A percentile compares a stretch with the other conserved stretches of the same genome.
These are phyloP conservation scores for Drechslerella coelobrocha DNA, from an alignment of 2,329 filamentous ascomycete species.

Conservation along the genomic window DNA sequence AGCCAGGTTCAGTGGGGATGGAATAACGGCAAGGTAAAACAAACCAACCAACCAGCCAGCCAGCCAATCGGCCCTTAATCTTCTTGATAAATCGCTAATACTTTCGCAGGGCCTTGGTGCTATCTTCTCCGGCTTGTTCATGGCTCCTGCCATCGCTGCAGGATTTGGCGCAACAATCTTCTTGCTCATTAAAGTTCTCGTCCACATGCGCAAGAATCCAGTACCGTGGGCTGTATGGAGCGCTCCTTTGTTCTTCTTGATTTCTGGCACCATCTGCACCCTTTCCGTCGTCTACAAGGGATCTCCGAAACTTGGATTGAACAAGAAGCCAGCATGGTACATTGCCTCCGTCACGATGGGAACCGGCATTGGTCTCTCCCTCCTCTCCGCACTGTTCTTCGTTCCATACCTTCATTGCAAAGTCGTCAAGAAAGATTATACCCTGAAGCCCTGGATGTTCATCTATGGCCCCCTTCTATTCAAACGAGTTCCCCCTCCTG, in stretches of 20 bases:
- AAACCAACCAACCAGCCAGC: too few species aligned
- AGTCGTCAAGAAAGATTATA: conserved; percentile 68
- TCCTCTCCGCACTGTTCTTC: conserved; percentile 64
- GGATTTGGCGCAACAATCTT: conserved; percentile 69
- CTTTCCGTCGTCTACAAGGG: conserved; percentile 83
- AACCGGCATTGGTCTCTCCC: conserved; percentile 62
- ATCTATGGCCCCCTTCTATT: conserved; percentile 65
- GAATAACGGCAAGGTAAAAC: conserved; percentile 61
- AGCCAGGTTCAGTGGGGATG: conserved; percentile 66
- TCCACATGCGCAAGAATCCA: conserved; percentile 69
- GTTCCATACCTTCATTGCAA: conserved; percentile 68
- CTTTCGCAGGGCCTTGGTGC: conserved; percentile 68
- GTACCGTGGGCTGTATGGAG: conserved; percentile 75
- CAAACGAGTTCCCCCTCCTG: conserved; percentile 57
- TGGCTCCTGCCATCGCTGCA: conserved; percentile 70
- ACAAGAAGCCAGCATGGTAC: conserved; percentile 72
- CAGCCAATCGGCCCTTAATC: too few species aligned
- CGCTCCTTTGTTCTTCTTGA: conserved; percentile 77
- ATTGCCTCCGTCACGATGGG: conserved; percentile 66
- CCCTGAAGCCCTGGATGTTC: conserved; percentile 66
- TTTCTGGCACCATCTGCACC: conserved; percentile 75
- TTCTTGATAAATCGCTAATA: neutral
- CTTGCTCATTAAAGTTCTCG: conserved; percentile 73
- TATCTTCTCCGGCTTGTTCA: conserved; percentile 73
- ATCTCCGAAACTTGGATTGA: conserved; percentile 71